Percentiles rank a stretch among this genome's conserved stretches.
Conservation (phyloP, 73 alveolate species). For the Uronychia binucleata region DNA sequence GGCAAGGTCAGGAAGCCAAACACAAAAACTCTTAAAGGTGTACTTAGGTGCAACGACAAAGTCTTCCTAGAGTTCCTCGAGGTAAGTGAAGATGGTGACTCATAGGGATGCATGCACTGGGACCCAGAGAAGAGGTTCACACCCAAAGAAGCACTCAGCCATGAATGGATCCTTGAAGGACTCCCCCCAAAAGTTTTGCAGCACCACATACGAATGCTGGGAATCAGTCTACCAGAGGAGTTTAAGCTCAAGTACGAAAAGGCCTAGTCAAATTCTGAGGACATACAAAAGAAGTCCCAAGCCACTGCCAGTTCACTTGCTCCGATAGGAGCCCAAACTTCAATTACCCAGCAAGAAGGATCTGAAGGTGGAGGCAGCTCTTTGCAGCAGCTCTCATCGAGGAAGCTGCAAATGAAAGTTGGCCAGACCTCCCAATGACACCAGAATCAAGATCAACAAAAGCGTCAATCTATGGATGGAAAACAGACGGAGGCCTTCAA, state of each 20-base stretch:
- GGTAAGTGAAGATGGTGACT: too few species aligned
- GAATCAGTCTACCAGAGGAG: constrained; percentile 29
- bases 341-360: too few species aligned
- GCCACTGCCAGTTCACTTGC: too few species aligned
- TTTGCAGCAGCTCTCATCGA: too few species aligned
- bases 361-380: too few species aligned
- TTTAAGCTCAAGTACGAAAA: background rate
- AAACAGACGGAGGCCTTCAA: too few species aligned
- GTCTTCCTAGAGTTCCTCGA: constrained; percentile 55
- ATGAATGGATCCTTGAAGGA: constrained; percentile 64
- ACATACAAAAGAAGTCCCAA: background rate
- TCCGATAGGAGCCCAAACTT: too few species aligned
- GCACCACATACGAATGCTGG: constrained; percentile 49
- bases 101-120: constrained; percentile 57
- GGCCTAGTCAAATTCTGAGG: background rate
- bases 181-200: constrained; percentile 53
- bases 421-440: too few species aligned
- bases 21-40: constrained; percentile 44
- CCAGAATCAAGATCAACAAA: too few species aligned
- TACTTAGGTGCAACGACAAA: constrained; percentile 43
- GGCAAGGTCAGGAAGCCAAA: constrained; percentile 67
- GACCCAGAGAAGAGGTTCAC: constrained; percentile 66
- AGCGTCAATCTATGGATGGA: too few species aligned
- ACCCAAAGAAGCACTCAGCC: constrained; percentile 61
- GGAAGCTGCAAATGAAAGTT: too few species aligned